Base-by-base conservation (phyloP, 2,329 filamentous ascomycete genomes). In the Pseudofabraea citricarpa region DNA sequence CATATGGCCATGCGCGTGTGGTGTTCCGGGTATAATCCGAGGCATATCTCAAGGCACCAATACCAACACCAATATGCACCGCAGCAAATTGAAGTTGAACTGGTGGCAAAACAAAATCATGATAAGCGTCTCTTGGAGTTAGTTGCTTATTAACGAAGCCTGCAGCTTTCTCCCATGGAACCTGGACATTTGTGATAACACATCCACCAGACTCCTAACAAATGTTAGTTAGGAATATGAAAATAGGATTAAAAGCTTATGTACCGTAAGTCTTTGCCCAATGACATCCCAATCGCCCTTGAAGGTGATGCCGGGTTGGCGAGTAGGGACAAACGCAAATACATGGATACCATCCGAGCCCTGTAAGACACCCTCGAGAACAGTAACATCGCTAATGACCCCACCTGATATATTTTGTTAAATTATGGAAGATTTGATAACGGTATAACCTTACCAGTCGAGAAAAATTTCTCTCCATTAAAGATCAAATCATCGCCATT, bases 231-330 rank as follows among this genome's bases (percentile, higher is more conserved):
- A 23, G 7, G 21, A 6, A 39, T 9, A 23, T 13, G 13, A 20
- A 19, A 2, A 13, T 36, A 13, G 21, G 12, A 36, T 36, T 36
- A 24, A 26, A 24, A 13, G 23, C n/a, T 22, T 15, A 24, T n/a
- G 19, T 8, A 39, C 36, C 19, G 36, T 39, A 6, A 39, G 19
- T 23, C 20, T 39, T 24, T 39, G 36, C 6, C 36, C 36, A 39
- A 39, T 39, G 19, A 39, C 36, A 23, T 39, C n/a, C 36, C 36
- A 39, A 13, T 39, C 36, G n/a, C 36, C 36, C n/a, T 39, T 39
- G 22, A 39, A 39, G 6, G 19, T 12, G 7, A 39, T 39, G 3
- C 36, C 36, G 2, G 36, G 36, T 16, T 39, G 36, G 21, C 26
- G 10, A 1, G 36, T 39, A 9, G 13, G 19, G n/a, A 39, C 36